phyloP scores from a whole-genome alignment of 495 filamentous ascomycete genomes.

The Penicillium goetzii region DNA sequence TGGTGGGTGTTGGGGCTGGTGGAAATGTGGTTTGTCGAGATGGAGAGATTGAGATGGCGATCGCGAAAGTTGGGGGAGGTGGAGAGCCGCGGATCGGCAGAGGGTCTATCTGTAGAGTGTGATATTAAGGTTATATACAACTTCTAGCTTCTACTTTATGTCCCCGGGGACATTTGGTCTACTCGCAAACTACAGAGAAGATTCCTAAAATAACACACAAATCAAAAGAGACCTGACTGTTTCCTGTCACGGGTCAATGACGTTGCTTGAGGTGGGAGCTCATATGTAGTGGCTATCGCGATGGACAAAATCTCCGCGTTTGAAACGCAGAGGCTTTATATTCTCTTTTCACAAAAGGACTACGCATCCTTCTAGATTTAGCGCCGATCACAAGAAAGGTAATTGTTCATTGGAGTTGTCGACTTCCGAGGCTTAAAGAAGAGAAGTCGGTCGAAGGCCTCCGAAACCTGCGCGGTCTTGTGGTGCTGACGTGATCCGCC shows the following conservation, averaged over 20 bases:
- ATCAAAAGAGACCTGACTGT: neutral
- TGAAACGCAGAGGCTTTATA: neutral
- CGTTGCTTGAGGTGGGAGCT: neutral
- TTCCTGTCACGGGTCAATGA: neutral
- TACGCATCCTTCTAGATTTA: neutral
- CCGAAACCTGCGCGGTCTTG: constrained; percentile 21
- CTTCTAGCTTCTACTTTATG: neutral
- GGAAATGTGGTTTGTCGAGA: neutral
- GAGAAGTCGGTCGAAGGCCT: constrained; percentile 29
- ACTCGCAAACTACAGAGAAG: neutral
- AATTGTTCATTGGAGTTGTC: neutral
- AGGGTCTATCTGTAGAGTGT: neutral
- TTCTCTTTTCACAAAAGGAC: neutral
- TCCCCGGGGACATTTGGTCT: neutral
- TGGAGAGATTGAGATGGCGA: neutral
- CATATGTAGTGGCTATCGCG: neutral
- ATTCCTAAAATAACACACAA: neutral
- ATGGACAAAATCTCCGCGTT: neutral
- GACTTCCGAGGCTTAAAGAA: neutral
- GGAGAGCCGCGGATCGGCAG: neutral
- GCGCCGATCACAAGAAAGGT: neutral
- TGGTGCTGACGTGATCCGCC: constrained; percentile 45
- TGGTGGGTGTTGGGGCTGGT: neutral
- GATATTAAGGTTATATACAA: neutral
- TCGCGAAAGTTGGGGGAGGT: neutral